These are phyloP conservation scores for Malus hybrid DNA, from an alignment of 331 rosid genomes.

Conservation along the genomic window DNA sequence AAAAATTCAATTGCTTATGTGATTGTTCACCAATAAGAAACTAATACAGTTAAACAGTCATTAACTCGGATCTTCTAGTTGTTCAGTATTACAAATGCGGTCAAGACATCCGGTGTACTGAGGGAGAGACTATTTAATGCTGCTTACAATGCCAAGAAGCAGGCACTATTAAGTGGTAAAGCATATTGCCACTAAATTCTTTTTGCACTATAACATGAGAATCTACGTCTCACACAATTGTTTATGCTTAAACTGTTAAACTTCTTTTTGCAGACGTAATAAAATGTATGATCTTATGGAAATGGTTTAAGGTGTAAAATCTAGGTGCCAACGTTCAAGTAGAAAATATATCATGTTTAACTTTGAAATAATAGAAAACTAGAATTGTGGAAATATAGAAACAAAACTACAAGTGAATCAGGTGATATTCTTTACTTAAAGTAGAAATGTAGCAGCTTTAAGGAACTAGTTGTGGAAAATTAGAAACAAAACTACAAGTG, in stretches of 20 bases:
- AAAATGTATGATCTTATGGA: not conserved
- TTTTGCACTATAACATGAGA: not conserved
- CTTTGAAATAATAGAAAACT: not conserved
- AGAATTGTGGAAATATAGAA: not conserved
- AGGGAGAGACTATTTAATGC: constrained; percentile 81
- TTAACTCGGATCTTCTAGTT: constrained; percentile 17
- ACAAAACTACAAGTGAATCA: not conserved
- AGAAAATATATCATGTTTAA: not conserved
- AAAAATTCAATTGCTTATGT: not conserved
- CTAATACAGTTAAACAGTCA: constrained; percentile 15
- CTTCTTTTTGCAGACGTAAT: not conserved
- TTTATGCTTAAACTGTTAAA: not conserved
- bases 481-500: not conserved
- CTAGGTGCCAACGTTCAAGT: not conserved
- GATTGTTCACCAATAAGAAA: constrained; percentile 10
- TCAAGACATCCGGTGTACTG: constrained; percentile 82
- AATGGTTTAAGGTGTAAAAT: not conserved
- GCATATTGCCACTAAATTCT: not conserved
- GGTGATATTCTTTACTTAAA: not conserved
- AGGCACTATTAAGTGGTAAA: constrained; percentile 79
- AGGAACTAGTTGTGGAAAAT: not conserved
- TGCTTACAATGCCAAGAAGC: constrained; percentile 89
- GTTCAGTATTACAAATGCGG: constrained; percentile 73
- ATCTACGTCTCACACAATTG: not conserved
- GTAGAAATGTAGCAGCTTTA: not conserved